Conservation (phyloP, 306 rosid species). For the Comarum palustre region DNA sequence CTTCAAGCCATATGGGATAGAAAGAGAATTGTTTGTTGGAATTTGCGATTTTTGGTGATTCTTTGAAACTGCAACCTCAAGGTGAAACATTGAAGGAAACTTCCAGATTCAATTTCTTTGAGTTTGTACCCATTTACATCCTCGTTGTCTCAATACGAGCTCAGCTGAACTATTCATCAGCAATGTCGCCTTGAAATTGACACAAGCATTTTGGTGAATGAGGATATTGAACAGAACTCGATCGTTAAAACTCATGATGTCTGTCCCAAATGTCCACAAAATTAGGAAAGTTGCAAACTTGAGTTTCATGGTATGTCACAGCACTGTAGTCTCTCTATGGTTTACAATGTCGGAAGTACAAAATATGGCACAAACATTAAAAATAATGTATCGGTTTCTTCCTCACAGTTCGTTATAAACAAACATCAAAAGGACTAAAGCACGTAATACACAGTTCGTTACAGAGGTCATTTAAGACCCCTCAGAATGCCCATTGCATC, state of each 20-base stretch:
- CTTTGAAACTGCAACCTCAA: neutral
- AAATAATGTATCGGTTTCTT: too few relatives aligned
- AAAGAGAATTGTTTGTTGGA: too few relatives aligned
- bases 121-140: neutral
- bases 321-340: too few relatives aligned
- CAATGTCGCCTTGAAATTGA: too few relatives aligned
- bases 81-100: neutral
- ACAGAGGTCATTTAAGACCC: neutral
- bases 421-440: neutral
- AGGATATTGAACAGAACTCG: neutral
- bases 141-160: neutral
- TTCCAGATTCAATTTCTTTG: slow-evolving; percentile 7
- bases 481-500: neutral
- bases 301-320: too few relatives aligned
- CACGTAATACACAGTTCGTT: neutral
- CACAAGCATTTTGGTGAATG: neutral
- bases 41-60: neutral
- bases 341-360: too few relatives aligned
- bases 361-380: too few relatives aligned
- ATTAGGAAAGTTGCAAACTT: too few relatives aligned
- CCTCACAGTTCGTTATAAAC: too few relatives aligned
- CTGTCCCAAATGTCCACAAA: too few relatives aligned
- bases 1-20: neutral
- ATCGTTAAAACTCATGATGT: too few relatives aligned
- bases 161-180: neutral